These are phyloP conservation scores for Chlamydomonas sp. DNA, from an alignment of 139 green algal genomes.

Conservation along the genomic window DNA sequence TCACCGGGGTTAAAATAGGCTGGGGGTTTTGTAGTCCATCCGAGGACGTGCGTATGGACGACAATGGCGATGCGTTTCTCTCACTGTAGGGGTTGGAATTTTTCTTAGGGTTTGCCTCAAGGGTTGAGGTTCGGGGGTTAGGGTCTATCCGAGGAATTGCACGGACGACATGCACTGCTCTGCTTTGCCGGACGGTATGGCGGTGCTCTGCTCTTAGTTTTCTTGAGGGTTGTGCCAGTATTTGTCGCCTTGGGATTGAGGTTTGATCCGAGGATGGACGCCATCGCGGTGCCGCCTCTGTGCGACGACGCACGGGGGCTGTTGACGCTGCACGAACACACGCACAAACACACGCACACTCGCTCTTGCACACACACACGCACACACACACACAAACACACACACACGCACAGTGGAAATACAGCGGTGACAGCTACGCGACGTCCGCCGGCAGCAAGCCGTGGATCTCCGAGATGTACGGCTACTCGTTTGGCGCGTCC, in stretches of 20 bases:
- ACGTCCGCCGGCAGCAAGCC: conserved; percentile 59
- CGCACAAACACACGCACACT: not conserved
- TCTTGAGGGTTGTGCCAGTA: too few species aligned
- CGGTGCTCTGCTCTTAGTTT: too few species aligned
- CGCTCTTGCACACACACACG: not conserved
- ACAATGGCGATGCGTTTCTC: too few species aligned
- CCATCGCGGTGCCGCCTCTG: not conserved
- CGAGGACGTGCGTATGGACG: too few species aligned
- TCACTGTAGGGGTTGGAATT: too few species aligned
- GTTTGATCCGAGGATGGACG: not conserved
- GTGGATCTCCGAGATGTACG: conserved; percentile 86
- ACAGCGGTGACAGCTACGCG: conserved; percentile 52
- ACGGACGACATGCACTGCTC: too few species aligned
- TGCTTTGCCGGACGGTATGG: too few species aligned
- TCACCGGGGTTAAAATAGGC: too few species aligned
- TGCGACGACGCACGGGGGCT: not conserved
- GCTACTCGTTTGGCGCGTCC: conserved; percentile 68
- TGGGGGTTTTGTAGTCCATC: too few species aligned
- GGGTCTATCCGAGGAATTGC: too few species aligned
- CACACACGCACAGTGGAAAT: conserved; percentile 41
- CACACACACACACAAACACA: conserved; percentile 12
- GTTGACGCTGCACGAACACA: conserved; percentile 7
- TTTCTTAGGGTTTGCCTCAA: too few species aligned
- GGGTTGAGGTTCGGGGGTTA: too few species aligned
- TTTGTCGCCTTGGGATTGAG: not conserved